A percentile compares a stretch with the other conserved stretches of the same genome.
phyloP scores from a whole-genome alignment of 1,284 basidiomycete genomes.

The Boletellus sp. region DNA sequence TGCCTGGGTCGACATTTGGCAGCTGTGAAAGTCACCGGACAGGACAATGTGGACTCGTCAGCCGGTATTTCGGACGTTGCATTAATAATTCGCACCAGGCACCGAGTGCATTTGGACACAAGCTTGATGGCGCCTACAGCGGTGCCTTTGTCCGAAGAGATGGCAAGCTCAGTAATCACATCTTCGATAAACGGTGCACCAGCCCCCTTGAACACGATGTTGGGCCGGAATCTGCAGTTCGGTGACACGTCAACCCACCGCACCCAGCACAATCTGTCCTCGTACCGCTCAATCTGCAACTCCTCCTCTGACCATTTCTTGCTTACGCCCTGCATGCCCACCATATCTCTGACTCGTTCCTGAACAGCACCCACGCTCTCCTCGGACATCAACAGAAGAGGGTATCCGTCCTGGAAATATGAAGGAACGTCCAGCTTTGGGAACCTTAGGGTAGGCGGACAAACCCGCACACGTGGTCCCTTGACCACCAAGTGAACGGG shows the following conservation, averaged over 20 bases:
- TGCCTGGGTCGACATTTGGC: slow-evolving; percentile 64
- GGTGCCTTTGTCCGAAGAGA: slow-evolving; percentile 36
- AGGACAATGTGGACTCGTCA: slow-evolving; percentile 8
- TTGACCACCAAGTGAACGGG: slow-evolving; percentile 64
- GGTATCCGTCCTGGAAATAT: slow-evolving; percentile 70
- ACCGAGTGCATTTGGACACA: slow-evolving; percentile 65
- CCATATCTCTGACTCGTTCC: slow-evolving; percentile 42
- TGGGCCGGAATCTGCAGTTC: slow-evolving; percentile 62
- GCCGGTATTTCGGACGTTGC: slow-evolving; percentile 4
- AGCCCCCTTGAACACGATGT: slow-evolving; percentile 61
- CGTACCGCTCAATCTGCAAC: slow-evolving; percentile 60
- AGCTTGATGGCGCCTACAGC: slow-evolving; percentile 43
- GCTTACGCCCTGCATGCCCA: slow-evolving; percentile 55
- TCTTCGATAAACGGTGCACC: slow-evolving; percentile 48
- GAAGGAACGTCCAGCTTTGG: slow-evolving; percentile 54
- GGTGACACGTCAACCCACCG: slow-evolving; percentile 2
- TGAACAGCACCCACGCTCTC: slow-evolving; percentile 57
- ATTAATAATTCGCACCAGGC: slow-evolving; percentile 51
- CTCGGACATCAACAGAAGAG: slow-evolving; percentile 60
- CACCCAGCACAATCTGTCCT: not conserved
- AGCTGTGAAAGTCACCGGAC: slow-evolving; percentile 41
- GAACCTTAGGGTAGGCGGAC: slow-evolving; percentile 49
- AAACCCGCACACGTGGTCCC: slow-evolving; percentile 52
- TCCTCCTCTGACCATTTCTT: slow-evolving; percentile 52
- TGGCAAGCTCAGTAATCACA: slow-evolving; percentile 47